These are phyloP conservation scores for Penicillium cosmopolitanum DNA, from an alignment of 495 filamentous ascomycete species.

Conservation along the genomic window DNA sequence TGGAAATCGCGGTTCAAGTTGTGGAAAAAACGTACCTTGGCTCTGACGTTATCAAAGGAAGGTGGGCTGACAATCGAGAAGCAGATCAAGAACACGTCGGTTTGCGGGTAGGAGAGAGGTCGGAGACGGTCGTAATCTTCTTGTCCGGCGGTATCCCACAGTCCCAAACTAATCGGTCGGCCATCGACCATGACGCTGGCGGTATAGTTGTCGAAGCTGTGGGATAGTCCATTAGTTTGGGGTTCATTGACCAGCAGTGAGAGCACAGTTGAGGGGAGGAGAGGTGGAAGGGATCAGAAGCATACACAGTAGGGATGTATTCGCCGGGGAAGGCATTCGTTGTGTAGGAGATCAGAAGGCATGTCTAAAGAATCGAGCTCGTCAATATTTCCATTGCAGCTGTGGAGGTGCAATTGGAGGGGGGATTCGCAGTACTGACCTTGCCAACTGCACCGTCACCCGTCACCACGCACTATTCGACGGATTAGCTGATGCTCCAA, in stretches of 20 bases:
- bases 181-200: slow-evolving; percentile 98
- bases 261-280: background rate
- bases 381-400: slow-evolving; percentile 13
- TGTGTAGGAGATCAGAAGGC: slow-evolving; percentile 97
- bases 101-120: slow-evolving; percentile 96
- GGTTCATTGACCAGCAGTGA: too few relatives aligned
- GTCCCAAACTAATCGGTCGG: slow-evolving; percentile 91
- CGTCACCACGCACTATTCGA: slow-evolving; percentile 87
- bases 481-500: slow-evolving; percentile 20
- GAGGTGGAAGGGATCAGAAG: slow-evolving; percentile 25
- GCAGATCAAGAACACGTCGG: slow-evolving; percentile 97
- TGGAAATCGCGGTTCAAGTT: background rate
- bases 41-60: slow-evolving; percentile 96
- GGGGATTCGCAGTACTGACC: slow-evolving; percentile 53
- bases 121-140: slow-evolving; percentile 97
- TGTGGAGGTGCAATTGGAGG: slow-evolving; percentile 5
- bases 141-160: slow-evolving; percentile 99
- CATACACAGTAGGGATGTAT: slow-evolving; percentile 98
- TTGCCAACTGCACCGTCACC: slow-evolving; percentile 99
- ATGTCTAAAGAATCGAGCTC: slow-evolving; percentile 67
- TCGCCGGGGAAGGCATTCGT: slow-evolving; percentile 99
- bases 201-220: slow-evolving; percentile 98
- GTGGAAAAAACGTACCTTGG: slow-evolving; percentile 66
- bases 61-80: slow-evolving; percentile 98
- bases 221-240: slow-evolving; percentile 9